A percentile compares a stretch with the other conserved stretches of the same genome.
phyloP scores from a whole-genome alignment of 192 early-diverging fungal species.

The Rhizoclosmatium globosum region DNA sequence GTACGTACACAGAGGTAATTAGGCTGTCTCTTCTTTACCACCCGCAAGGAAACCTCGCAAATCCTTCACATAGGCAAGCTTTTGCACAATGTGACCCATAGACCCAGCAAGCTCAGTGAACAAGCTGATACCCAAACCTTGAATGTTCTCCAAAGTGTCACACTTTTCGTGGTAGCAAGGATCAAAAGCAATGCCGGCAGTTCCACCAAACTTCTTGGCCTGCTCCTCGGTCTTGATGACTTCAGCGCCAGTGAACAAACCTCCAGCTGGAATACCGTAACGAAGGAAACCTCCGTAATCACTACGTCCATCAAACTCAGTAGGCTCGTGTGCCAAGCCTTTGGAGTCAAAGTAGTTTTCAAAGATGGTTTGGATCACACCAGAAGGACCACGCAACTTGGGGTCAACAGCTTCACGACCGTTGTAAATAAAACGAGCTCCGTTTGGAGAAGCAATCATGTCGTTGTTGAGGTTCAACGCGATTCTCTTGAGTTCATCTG shows the following conservation, averaged over 20 bases:
- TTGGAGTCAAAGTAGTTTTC: conserved; percentile 39
- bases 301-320: conserved; percentile 39
- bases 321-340: conserved; percentile 35
- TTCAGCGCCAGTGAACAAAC: conserved; percentile 41
- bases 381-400: conserved; percentile 31
- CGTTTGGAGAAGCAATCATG: conserved; percentile 49
- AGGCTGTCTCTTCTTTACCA: not conserved
- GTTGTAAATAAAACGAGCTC: conserved; percentile 42
- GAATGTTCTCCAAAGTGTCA: conserved; percentile 43
- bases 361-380: conserved; percentile 42
- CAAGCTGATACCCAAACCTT: conserved; percentile 30
- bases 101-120: conserved; percentile 22
- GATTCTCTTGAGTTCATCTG: conserved; percentile 30
- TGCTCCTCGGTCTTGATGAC: conserved; percentile 46
- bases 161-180: conserved; percentile 55
- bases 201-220: conserved; percentile 45
- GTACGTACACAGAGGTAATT: too few relatives aligned
- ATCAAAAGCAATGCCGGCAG: conserved; percentile 46
- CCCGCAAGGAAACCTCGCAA: conserved; percentile 24
- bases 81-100: conserved; percentile 36
- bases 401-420: conserved; percentile 40
- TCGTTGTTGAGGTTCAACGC: conserved; percentile 42
- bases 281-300: conserved; percentile 47
- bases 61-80: conserved; percentile 35
- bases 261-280: conserved; percentile 48